Evolutionary conservation across 805 yeast genomes (phyloP).

Genomic region (Candida corydali): DNA sequence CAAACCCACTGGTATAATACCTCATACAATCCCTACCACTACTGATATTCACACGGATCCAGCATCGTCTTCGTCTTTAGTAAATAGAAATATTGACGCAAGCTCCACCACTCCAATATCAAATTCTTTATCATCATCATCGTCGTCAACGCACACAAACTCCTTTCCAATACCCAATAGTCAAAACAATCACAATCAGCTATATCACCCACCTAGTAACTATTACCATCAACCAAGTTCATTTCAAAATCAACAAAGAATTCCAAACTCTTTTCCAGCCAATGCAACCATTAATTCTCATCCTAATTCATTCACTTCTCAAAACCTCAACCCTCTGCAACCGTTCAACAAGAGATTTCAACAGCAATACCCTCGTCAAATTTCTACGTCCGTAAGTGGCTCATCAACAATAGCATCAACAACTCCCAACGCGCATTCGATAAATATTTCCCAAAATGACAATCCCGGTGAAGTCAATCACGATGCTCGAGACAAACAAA

Average conservation of each 20-base stretch:
- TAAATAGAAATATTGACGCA: slow-evolving; percentile 5
- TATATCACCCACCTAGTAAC: slow-evolving; percentile 8
- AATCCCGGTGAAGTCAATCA: neutral
- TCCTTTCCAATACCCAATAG: slow-evolving; percentile 6
- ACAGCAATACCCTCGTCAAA: neutral
- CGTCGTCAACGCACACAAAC: slow-evolving; percentile 10
- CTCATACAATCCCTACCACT: slow-evolving; percentile 51
- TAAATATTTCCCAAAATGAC: neutral
- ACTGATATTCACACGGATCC: slow-evolving; percentile 50
- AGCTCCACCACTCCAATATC: too few species aligned
- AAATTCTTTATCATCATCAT: slow-evolving; percentile 2
- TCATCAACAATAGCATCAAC: slow-evolving; percentile 7
- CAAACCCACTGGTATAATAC: slow-evolving; percentile 13
- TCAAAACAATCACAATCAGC: neutral
- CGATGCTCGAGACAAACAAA: neutral
- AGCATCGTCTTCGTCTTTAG: slow-evolving; percentile 19
- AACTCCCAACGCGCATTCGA: neutral
- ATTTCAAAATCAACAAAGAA: slow-evolving; percentile 7
- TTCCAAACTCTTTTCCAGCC: slow-evolving; percentile 8
- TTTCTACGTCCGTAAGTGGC: neutral
- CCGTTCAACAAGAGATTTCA: slow-evolving; percentile 1
- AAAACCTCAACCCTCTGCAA: neutral
- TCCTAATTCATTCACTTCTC: neutral
- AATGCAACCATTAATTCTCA: neutral
- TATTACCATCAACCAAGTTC: slow-evolving; percentile 10